phyloP scores from a whole-genome alignment of 2,329 filamentous ascomycete genomes.

The Monosporascus sp. region DNA sequence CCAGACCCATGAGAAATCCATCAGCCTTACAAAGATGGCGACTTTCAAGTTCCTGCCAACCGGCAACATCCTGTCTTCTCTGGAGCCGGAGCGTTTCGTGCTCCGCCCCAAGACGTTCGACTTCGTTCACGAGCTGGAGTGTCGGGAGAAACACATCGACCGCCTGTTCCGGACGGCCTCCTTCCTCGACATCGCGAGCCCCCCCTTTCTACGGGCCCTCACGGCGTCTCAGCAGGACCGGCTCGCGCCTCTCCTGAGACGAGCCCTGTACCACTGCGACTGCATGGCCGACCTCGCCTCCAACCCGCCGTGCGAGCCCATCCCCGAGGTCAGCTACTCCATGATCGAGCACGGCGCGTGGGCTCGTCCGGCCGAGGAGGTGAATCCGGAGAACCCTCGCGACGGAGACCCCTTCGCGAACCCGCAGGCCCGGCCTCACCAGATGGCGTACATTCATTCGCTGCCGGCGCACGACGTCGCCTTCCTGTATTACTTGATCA shows the following conservation, averaged over 20 bases:
- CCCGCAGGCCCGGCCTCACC: conserved; percentile 8
- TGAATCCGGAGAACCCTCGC: neutral
- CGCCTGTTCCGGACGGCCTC: conserved; percentile 7
- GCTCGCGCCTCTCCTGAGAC: conserved; percentile 8
- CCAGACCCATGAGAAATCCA: conserved; percentile 11
- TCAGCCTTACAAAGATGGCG: conserved; percentile 7
- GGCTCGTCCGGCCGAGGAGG: neutral
- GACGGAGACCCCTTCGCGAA: conserved; percentile 12
- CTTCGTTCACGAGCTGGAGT: conserved; percentile 17
- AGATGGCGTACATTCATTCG: conserved; percentile 16
- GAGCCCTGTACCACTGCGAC: conserved; percentile 19
- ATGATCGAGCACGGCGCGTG: conserved; percentile 1
- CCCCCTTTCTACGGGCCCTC: conserved; percentile 7
- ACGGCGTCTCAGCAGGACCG: conserved; percentile 5
- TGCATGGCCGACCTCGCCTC: conserved; percentile 22
- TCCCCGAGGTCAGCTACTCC: conserved; percentile 1
- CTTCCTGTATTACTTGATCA: conserved; percentile 13
- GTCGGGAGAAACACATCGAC: conserved; percentile 12
- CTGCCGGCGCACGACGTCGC: conserved; percentile 15
- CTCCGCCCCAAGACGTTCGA: conserved; percentile 9
- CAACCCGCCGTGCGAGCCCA: conserved; percentile 2
- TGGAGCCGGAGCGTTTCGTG: conserved; percentile 6
- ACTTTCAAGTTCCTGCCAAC: conserved; percentile 6
- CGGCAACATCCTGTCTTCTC: conserved; percentile 17
- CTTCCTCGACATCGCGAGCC: conserved; percentile 4